A percentile compares a stretch with the other conserved stretches of the same genome.
Conservation (phyloP, 768 basidiomycete genomes). For the Auriculariales sp. region DNA sequence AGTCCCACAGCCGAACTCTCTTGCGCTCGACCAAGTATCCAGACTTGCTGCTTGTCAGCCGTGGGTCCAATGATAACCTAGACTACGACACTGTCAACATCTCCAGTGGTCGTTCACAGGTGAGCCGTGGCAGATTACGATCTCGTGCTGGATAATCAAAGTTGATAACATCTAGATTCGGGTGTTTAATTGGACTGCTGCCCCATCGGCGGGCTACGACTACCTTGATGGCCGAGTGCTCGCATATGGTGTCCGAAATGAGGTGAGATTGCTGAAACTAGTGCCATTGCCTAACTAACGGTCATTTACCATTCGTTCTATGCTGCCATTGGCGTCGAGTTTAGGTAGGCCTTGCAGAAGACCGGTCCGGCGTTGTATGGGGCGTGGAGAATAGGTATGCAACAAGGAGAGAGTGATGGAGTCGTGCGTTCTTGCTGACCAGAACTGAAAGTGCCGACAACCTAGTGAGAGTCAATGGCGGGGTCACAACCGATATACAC, state of each 20-base stretch:
- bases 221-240: neutral
- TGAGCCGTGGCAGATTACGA: too few relatives aligned
- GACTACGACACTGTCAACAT: neutral
- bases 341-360: neutral
- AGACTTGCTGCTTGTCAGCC: neutral
- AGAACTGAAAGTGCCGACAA: slow-evolving; percentile 1
- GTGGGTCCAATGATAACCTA: neutral
- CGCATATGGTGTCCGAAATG: neutral
- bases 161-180: too few relatives aligned
- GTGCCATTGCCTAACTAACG: too few relatives aligned
- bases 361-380: neutral
- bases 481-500: neutral
- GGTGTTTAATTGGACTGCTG: neutral
- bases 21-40: neutral
- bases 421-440: too few relatives aligned
- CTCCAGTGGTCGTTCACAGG: neutral
- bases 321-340: too few relatives aligned
- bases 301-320: too few relatives aligned
- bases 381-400: neutral
- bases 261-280: too few relatives aligned
- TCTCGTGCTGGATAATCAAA: too few relatives aligned
- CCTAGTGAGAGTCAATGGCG: neutral
- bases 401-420: too few relatives aligned
- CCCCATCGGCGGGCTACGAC: neutral
- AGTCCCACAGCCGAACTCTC: too few relatives aligned